Evolutionary conservation across 371 early-diverging fungal species (phyloP).

Genomic region (Dichotomocladium elegans): DNA sequence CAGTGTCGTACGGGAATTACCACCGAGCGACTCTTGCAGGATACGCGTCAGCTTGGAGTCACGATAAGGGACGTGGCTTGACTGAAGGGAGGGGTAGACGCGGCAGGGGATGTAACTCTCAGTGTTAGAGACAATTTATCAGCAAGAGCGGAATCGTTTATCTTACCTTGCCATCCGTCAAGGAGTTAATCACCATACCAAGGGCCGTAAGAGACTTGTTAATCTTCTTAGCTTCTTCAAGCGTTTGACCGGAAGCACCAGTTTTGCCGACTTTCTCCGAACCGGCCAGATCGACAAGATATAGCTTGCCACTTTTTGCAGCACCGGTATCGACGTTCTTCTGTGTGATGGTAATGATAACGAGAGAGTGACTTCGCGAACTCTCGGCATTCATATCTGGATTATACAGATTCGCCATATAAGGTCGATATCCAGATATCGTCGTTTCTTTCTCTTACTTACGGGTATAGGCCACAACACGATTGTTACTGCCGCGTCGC

Average conservation of each 20-base stretch:
- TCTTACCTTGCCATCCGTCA: slow-evolving; percentile 82
- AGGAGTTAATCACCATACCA: slow-evolving; percentile 97
- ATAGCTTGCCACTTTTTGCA: slow-evolving; percentile 61
- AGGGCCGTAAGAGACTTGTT: slow-evolving; percentile 96
- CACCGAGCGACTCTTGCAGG: slow-evolving; percentile 79
- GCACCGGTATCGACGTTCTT: slow-evolving; percentile 81
- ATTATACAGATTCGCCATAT: neutral
- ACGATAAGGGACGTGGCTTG: slow-evolving; percentile 80
- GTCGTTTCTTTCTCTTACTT: slow-evolving; percentile 7
- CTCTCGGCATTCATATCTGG: slow-evolving; percentile 92
- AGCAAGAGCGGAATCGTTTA: neutral
- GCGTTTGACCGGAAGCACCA: slow-evolving; percentile 94
- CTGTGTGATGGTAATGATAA: slow-evolving; percentile 83
- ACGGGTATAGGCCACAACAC: slow-evolving; percentile 89
- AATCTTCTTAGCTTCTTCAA: slow-evolving; percentile 99
- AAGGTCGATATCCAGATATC: slow-evolving; percentile 2
- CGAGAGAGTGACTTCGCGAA: slow-evolving; percentile 93
- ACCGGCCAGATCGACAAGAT: slow-evolving; percentile 93
- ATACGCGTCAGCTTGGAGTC: slow-evolving; percentile 93
- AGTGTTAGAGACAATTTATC: too few relatives aligned
- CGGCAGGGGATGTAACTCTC: too few relatives aligned
- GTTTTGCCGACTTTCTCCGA: slow-evolving; percentile 96
- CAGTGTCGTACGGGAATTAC: slow-evolving; percentile 78
- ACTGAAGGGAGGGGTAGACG: slow-evolving; percentile 10
- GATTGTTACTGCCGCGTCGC: slow-evolving; percentile 77